phyloP scores from a whole-genome alignment of 2,329 filamentous ascomycete genomes.

The Phoma sp. region DNA sequence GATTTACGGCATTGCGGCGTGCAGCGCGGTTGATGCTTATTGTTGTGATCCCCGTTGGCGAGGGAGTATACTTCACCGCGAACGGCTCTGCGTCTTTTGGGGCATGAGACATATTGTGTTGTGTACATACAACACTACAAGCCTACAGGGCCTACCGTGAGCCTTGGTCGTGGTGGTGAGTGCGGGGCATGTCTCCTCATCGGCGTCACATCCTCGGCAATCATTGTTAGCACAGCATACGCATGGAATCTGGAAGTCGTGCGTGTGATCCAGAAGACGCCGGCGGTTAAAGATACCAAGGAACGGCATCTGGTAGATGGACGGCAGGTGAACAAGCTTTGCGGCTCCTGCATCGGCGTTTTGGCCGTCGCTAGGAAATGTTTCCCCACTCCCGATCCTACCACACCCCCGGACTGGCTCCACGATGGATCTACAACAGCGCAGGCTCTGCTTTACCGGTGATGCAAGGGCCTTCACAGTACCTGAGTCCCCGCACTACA shows the following conservation, averaged over 20 bases:
- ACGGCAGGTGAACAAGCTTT: background rate
- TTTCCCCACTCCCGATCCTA: background rate
- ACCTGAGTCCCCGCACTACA: background rate
- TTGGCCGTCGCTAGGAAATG: background rate
- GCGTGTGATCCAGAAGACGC: background rate
- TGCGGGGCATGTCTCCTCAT: background rate
- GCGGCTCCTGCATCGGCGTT: constrained; percentile 1
- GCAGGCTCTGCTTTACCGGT: background rate
- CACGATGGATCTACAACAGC: background rate
- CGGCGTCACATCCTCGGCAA: constrained; percentile 3
- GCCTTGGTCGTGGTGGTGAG: background rate
- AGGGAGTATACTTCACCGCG: constrained; percentile 25
- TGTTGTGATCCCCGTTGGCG: constrained; percentile 56
- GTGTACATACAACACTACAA: background rate
- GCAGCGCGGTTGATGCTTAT: constrained; percentile 61
- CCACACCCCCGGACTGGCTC: background rate
- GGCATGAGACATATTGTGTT: background rate
- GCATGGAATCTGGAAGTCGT: too few relatives aligned
- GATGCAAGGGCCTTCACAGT: background rate
- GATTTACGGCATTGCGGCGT: constrained; percentile 60
- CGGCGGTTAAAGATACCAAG: background rate
- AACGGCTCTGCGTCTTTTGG: constrained; percentile 8
- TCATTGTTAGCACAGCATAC: background rate
- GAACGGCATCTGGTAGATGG: background rate
- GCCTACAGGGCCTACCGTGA: too few relatives aligned